A percentile compares a stretch with the other conserved stretches of the same genome.
These are phyloP conservation scores for Nyssa sinensis DNA, from an alignment of 148 eudicot genomes.

Conservation along the genomic window DNA sequence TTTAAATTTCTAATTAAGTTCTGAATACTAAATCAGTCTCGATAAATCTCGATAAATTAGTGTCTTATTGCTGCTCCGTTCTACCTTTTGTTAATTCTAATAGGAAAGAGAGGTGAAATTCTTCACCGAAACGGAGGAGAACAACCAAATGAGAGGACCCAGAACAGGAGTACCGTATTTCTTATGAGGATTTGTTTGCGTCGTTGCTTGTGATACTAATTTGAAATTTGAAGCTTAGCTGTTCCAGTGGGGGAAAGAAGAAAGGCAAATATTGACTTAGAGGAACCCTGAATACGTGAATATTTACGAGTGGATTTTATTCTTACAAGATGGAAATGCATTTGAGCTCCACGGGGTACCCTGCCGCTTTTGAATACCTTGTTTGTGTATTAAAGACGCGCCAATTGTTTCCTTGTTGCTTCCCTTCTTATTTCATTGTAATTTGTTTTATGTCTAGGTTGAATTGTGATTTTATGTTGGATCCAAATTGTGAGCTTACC, in stretches of 20 bases:
- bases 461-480: slow-evolving; percentile 3
- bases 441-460: slow-evolving; percentile 7
- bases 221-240: slow-evolving; percentile 10
- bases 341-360: slow-evolving; percentile 1
- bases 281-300: slow-evolving; percentile 19
- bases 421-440: background rate
- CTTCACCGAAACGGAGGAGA: slow-evolving; percentile 97
- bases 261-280: background rate
- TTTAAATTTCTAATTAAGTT: background rate
- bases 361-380: slow-evolving; percentile 20
- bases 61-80: background rate
- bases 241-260: slow-evolving; percentile 8
- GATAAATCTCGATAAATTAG: background rate
- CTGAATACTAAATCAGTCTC: background rate
- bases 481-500: slow-evolving; percentile 13
- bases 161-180: slow-evolving; percentile 98
- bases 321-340: slow-evolving; percentile 9
- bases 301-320: slow-evolving; percentile 7
- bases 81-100: slow-evolving; percentile 14
- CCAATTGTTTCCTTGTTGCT: background rate
- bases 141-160: slow-evolving; percentile 99
- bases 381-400: slow-evolving; percentile 17
- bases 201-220: slow-evolving; percentile 19
- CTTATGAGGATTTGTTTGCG: slow-evolving; percentile 45
- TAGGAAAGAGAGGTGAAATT: slow-evolving; percentile 99